Evolutionary conservation across 2,329 filamentous ascomycete species (phyloP), one percentile per base, ranked within the genome.

Genomic region (Diplodia intermedia): DNA sequence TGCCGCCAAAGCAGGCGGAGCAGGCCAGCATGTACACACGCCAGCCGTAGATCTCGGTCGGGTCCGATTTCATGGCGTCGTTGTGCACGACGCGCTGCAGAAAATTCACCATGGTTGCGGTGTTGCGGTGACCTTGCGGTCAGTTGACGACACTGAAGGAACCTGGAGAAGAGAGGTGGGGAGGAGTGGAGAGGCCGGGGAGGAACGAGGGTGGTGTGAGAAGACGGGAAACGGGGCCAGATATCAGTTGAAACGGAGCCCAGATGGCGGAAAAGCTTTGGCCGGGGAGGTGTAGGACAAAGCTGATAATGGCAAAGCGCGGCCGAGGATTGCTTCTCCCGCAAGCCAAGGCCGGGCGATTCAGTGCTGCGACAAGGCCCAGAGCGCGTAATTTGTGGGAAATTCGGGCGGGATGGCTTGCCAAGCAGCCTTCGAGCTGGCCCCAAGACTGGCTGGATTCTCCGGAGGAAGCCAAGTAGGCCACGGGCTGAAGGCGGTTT

Each of bases 11-110:
- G 78, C 89, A 91, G 50, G 88, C 84, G 70, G 87, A 88, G 74
- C 83, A 88, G 60, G 88, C 88, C 71, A 90, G 82, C 68, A 84
- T 84, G 71, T 89, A 87, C 33, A 90, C 88, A 67, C 89, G 85
- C 89, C 89, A 91, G 74, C 88, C 88, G 79, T 91, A 91, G 69
- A 91, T 88, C 75, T 90, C 86, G 23, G 84, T 82, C 20, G 89
- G 89, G 74, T 91, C 89, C 43, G 81, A 78, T 74, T 85, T 88
- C 86, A 92, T 91, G 54, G 90, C 87, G 76, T 92, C 88, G 82
- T 91, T 91, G 78, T 86, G 86, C 72, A 90, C 84, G 74, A 90
- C 81, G 72, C 79, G 80, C 72, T 82, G 82, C 67, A 90, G 82
- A 71, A 89, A 61, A 8, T 36, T 40, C 20, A 54, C 43, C 66